A percentile compares a stretch with the other conserved stretches of the same genome.
Evolutionary conservation across 495 filamentous ascomycete species (phyloP).

Genomic region (Sordaria brevicollis): DNA sequence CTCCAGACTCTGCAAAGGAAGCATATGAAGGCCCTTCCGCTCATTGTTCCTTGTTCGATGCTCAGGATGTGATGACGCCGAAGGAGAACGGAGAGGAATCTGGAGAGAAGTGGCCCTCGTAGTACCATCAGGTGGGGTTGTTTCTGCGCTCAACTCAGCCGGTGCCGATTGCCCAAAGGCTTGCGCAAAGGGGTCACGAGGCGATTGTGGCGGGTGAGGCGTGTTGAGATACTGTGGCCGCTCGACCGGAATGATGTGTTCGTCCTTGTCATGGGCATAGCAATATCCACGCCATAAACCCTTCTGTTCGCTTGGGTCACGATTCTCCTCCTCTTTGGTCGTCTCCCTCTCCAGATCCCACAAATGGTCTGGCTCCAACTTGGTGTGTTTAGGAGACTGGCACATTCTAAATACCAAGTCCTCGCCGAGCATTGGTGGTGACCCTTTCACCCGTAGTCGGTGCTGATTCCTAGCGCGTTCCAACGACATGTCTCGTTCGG

Average conservation of each 20-base stretch:
- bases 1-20: conserved; percentile 36
- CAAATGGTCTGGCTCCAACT: conserved; percentile 56
- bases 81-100: not conserved
- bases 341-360: conserved; percentile 20
- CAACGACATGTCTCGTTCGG: conserved; percentile 30
- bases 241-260: conserved; percentile 26
- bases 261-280: conserved; percentile 29
- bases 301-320: conserved; percentile 34
- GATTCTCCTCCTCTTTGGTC: conserved; percentile 34
- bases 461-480: conserved; percentile 23
- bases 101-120: conserved; percentile 4
- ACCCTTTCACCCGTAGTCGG: conserved; percentile 32
- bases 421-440: conserved; percentile 77
- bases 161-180: conserved; percentile 21
- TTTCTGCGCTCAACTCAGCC: conserved; percentile 15
- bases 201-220: conserved; percentile 16
- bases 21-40: conserved; percentile 35
- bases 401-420: conserved; percentile 70
- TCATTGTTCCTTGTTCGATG: conserved; percentile 20
- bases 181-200: conserved; percentile 27
- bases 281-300: conserved; percentile 65
- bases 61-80: conserved; percentile 8
- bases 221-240: conserved; percentile 29
- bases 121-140: conserved; percentile 2
- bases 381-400: conserved; percentile 66